Base-by-base conservation (phyloP, 495 filamentous ascomycete genomes). In the Aspergillus saccharolyticus region DNA sequence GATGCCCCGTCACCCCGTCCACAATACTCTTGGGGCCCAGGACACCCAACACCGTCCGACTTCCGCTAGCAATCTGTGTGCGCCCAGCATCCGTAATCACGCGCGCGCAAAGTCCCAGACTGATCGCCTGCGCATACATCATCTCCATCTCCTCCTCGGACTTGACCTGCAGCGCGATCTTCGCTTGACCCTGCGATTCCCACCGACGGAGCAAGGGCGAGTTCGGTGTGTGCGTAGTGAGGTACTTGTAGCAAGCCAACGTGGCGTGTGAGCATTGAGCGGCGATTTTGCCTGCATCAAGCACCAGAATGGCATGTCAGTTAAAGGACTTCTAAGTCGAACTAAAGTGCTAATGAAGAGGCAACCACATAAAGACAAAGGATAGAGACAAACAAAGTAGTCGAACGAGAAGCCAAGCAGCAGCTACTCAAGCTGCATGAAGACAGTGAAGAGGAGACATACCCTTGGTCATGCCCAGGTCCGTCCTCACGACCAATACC, bases 391-490 rank as follows among this genome's bases (percentile, higher is more conserved):
- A 42, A 48, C 33, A 52, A 28, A 28, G 25, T 9, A 28, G 9
- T n/a, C 25, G 9, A 9, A 4, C 25, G 9, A 28, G 25, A 3
- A 28, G 4, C 3, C 25, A 4, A 9, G 25, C 25, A 28, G 9
- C 3, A 28, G 9, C 25, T n/a, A 28, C 25, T 28, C 25, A 28
- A 28, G 25, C 25, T 3, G 25, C 25, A 3, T 28, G n/a, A n/a
- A n/a, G n/a, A n/a, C n/a, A n/a, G n/a, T n/a, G n/a, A n/a, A n/a
- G n/a, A n/a, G n/a, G n/a, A n/a, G n/a, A 70, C 76, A 47, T 76
- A 93, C 91, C 91, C 79, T 95, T 96, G 8, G 87, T 90, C 95
- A 98, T 98, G 46, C 92, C 91, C 64, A 98, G 70, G 74, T 98
- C 94, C 21, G 89, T 96, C 61, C 94, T 74, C 33, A 97, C 92